phyloP scores from a whole-genome alignment of 1,284 basidiomycete genomes.

The Pterulicium gracile region DNA sequence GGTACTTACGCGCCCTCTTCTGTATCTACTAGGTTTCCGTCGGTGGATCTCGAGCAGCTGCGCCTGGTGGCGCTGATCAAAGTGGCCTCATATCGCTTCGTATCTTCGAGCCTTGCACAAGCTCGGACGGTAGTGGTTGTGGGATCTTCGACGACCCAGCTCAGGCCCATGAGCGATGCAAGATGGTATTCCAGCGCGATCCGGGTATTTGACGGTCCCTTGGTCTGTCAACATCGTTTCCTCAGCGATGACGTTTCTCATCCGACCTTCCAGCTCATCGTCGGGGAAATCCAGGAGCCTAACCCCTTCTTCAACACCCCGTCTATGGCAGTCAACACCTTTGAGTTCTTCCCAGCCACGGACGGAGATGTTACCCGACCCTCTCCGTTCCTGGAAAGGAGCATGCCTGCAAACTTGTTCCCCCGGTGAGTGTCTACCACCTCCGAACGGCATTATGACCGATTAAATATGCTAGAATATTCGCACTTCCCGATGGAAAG shows the following conservation, averaged over 20 bases:
- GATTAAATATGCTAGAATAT: conserved; percentile 60
- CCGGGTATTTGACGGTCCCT: conserved; percentile 64
- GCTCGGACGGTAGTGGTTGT: conserved; percentile 36
- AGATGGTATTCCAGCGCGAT: conserved; percentile 71
- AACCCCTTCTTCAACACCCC: conserved; percentile 6
- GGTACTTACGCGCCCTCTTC: conserved; percentile 24
- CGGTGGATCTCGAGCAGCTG: conserved; percentile 16
- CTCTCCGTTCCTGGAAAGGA: conserved; percentile 9
- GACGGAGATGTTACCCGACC: conserved; percentile 5
- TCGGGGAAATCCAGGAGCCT: neutral
- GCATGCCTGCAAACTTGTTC: neutral
- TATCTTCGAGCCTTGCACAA: conserved; percentile 60
- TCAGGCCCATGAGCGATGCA: conserved; percentile 51
- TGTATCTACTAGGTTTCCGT: neutral
- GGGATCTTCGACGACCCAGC: conserved; percentile 55
- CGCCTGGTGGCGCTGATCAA: conserved; percentile 65
- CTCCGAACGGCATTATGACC: conserved; percentile 64
- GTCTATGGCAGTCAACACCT: conserved; percentile 5
- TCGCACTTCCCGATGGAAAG: conserved; percentile 27
- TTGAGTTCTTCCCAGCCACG: conserved; percentile 11
- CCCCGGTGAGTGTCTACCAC: conserved; percentile 28
- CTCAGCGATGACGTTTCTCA: neutral
- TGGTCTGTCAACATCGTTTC: neutral
- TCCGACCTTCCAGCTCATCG: neutral
- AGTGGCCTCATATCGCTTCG: conserved; percentile 69